Conservation (phyloP, 1,284 basidiomycete genomes). For the Boletellus deceptivus region DNA sequence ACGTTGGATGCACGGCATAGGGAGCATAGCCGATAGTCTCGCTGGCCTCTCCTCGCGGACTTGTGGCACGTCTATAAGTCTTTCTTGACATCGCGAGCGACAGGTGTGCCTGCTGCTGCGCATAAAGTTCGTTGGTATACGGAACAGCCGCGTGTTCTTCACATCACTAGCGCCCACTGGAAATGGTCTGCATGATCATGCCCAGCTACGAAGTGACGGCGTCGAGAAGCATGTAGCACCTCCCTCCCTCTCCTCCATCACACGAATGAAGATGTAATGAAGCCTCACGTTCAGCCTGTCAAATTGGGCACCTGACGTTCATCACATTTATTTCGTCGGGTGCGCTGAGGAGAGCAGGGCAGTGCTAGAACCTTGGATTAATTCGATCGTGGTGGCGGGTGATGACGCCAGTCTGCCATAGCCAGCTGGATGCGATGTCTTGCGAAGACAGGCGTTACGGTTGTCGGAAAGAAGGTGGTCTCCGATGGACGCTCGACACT, state of each 20-base stretch:
- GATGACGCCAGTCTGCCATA: slow-evolving; percentile 2
- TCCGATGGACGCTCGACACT: neutral
- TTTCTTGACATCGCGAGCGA: slow-evolving; percentile 22
- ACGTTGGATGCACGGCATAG: slow-evolving; percentile 1
- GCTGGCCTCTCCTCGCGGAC: slow-evolving; percentile 4
- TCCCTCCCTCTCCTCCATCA: slow-evolving; percentile 3
- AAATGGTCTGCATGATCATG: slow-evolving; percentile 10
- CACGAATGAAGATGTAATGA: neutral
- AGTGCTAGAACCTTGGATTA: slow-evolving; percentile 12
- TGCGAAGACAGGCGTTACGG: neutral
- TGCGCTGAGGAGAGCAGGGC: slow-evolving; percentile 12
- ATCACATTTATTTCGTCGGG: neutral
- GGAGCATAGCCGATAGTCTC: slow-evolving; percentile 26
- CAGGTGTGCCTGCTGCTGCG: slow-evolving; percentile 3
- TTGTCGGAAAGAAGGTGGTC: neutral
- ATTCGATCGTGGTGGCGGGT: slow-evolving; percentile 6
- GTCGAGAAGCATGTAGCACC: slow-evolving; percentile 8
- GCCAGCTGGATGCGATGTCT: neutral
- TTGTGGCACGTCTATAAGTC: slow-evolving; percentile 1
- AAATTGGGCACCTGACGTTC: slow-evolving; percentile 7
- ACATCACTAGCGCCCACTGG: slow-evolving; percentile 18
- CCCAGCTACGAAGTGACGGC: slow-evolving; percentile 11
- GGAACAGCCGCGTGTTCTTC: slow-evolving; percentile 21
- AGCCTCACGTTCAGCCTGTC: neutral
- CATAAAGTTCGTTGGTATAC: slow-evolving; percentile 5